Conservation (phyloP, 768 basidiomycete genomes). For the Kwoniella dendrophila region DNA sequence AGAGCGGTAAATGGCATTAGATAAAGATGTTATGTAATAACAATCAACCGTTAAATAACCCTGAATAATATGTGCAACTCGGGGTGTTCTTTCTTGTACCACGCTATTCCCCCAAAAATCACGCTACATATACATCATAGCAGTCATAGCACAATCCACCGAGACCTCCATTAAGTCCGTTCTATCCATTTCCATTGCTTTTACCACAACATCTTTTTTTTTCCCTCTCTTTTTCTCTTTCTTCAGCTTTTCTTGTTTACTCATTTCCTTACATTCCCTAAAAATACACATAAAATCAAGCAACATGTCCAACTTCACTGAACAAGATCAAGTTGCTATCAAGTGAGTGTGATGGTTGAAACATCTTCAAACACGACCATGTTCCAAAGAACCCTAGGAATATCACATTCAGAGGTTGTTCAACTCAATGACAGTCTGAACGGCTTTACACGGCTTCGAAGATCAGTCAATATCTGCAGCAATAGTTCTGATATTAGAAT, state of each 20-base stretch:
- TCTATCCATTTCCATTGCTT: slow-evolving; percentile 13
- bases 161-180: background rate
- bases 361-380: background rate
- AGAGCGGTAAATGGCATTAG: no score
- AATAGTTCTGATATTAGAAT: background rate
- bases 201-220: slow-evolving; percentile 10
- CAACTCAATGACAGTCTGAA: background rate
- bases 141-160: background rate
- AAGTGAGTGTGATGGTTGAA: slow-evolving; percentile 28
- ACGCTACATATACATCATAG: background rate
- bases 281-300: background rate
- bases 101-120: slow-evolving; percentile 1
- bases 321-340: slow-evolving; percentile 34
- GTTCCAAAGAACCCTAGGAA: no score
- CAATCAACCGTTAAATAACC: background rate
- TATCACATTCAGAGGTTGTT: no score
- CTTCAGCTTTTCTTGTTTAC: background rate
- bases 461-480: background rate
- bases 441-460: background rate
- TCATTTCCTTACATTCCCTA: background rate
- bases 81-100: no score
- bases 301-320: slow-evolving; percentile 28
- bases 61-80: background rate
- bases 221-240: slow-evolving; percentile 6
- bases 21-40: background rate